Evolutionary conservation across 2,329 filamentous ascomycete species (phyloP).

Genomic region (Aureobasidium sp.): DNA sequence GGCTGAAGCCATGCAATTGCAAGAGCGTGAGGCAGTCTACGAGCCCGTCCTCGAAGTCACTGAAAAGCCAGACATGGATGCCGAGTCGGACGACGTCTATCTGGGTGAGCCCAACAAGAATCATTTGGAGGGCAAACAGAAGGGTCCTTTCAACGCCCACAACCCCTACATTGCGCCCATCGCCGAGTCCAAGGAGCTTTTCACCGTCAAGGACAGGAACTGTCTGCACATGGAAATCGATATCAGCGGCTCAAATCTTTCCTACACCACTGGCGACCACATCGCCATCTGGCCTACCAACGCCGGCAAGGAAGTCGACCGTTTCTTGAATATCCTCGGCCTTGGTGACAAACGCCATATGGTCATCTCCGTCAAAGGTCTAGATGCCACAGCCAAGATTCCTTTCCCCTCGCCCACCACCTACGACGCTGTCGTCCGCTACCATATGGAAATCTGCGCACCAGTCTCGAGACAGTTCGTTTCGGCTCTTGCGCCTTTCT

Average conservation of each 20-base stretch:
- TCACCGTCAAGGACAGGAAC: conserved; percentile 82
- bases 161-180: conserved; percentile 86
- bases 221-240: conserved; percentile 96
- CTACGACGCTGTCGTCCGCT: conserved; percentile 85
- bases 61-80: conserved; percentile 58
- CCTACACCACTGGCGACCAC: conserved; percentile 95
- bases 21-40: conserved; percentile 94
- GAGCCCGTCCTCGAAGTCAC: conserved; percentile 83
- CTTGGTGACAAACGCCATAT: conserved; percentile 68
- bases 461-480: conserved; percentile 95
- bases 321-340: conserved; percentile 73
- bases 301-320: conserved; percentile 82
- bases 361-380: conserved; percentile 81
- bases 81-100: conserved; percentile 76
- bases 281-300: conserved; percentile 97
- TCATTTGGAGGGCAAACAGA: conserved; percentile 77
- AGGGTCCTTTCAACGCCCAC: conserved; percentile 90
- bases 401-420: conserved; percentile 96
- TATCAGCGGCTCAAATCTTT: conserved; percentile 79
- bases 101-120: conserved; percentile 77
- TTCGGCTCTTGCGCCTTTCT: conserved; percentile 77
- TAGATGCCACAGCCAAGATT: conserved; percentile 93
- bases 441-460: conserved; percentile 94
- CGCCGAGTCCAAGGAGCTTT: conserved; percentile 81
- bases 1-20: conserved; percentile 72